Percentiles rank a stretch among this genome's conserved stretches.
phyloP scores from a whole-genome alignment of 202 grass and related monocot genomes.

The Digitaria exilis region DNA sequence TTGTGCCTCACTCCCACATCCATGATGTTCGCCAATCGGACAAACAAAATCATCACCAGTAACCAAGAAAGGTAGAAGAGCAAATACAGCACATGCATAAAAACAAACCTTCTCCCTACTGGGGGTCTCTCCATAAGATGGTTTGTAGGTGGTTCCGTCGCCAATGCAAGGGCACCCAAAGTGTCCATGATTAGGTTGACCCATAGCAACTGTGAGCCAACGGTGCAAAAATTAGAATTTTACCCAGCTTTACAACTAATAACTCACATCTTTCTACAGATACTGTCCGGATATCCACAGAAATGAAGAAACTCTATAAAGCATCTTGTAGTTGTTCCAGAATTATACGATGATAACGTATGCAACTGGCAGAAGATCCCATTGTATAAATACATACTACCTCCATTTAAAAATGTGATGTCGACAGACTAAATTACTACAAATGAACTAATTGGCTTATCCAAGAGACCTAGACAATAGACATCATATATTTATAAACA shows the following conservation, averaged over 20 bases:
- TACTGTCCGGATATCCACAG: neutral
- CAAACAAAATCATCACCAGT: neutral
- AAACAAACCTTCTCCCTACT: slow-evolving; percentile 76
- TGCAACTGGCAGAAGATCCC: neutral
- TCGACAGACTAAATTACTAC: too few species aligned
- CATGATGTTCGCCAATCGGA: too few species aligned
- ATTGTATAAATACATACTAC: neutral
- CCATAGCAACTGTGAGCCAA: slow-evolving; percentile 74
- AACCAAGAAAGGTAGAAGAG: neutral
- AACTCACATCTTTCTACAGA: neutral
- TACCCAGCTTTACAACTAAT: neutral
- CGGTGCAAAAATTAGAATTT: slow-evolving; percentile 4
- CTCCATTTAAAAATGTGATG: too few species aligned
- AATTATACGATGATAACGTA: neutral
- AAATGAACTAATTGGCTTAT: too few species aligned
- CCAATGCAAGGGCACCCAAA: slow-evolving; percentile 93
- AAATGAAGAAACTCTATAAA: neutral
- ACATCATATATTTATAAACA: too few species aligned
- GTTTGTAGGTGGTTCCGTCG: slow-evolving; percentile 87
- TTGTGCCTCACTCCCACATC: too few species aligned
- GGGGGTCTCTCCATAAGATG: slow-evolving; percentile 83
- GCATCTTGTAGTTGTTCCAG: neutral
- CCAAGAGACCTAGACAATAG: too few species aligned
- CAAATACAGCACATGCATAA: neutral
- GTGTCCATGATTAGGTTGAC: slow-evolving; percentile 99